A percentile compares a stretch with the other conserved stretches of the same genome.
Evolutionary conservation across 2,329 filamentous ascomycete genomes (phyloP).

Genomic region (Colletotrichum incanum): DNA sequence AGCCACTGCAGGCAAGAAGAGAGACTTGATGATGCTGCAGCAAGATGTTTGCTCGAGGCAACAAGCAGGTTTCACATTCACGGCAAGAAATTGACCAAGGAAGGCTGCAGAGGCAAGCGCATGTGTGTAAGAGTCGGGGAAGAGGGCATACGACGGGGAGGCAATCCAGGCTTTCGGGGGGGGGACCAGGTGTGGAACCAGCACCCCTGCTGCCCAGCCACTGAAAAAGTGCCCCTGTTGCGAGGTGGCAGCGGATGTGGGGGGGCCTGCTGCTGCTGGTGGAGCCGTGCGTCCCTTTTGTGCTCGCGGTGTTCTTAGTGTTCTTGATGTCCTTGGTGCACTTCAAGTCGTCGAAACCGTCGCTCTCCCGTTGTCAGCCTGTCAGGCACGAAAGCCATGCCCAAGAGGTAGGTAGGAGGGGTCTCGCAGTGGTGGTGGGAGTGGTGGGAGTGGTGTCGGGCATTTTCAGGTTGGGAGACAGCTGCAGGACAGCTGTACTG

Average conservation of each 20-base stretch:
- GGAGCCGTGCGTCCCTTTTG: too few relatives aligned
- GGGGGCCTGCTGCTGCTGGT: slow-evolving; percentile 4
- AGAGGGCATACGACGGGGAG: neutral
- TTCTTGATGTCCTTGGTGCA: neutral
- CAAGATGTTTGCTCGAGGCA: neutral
- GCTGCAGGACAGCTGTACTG: slow-evolving; percentile 40
- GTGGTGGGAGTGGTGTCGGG: slow-evolving; percentile 5
- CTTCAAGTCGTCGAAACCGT: neutral
- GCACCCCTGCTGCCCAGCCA: slow-evolving; percentile 36
- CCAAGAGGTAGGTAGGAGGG: neutral
- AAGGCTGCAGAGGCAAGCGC: neutral
- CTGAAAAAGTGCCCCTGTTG: slow-evolving; percentile 28
- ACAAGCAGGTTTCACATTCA: slow-evolving; percentile 23
- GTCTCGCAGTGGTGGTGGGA: neutral
- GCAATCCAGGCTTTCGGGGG: slow-evolving; percentile 18
- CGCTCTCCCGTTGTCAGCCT: neutral
- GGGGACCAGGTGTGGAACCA: slow-evolving; percentile 6
- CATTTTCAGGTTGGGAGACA: slow-evolving; percentile 15
- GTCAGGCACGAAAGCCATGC: slow-evolving; percentile 8
- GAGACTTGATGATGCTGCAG: neutral
- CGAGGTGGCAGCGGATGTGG: slow-evolving; percentile 25
- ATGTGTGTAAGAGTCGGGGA: too few relatives aligned
- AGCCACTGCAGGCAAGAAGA: neutral
- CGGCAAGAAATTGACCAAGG: slow-evolving; percentile 7
- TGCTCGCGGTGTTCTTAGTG: too few relatives aligned